phyloP scores from a whole-genome alignment of 441 rosid genomes.

The Capsella rubella region DNA sequence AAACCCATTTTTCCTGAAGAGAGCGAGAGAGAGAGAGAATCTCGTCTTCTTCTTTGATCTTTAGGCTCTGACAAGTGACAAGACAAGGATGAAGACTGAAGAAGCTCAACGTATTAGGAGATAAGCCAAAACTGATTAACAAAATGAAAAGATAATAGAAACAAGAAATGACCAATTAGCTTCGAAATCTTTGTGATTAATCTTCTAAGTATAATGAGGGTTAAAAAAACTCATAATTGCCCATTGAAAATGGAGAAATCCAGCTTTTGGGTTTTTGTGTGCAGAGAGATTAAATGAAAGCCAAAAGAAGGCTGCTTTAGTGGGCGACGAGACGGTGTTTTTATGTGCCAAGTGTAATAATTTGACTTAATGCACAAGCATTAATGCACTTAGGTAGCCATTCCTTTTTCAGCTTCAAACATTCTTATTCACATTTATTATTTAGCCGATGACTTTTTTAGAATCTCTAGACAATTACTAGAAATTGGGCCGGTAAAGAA shows the following conservation, averaged over 20 bases:
- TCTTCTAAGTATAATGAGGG: constrained; percentile 16
- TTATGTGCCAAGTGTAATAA: constrained; percentile 45
- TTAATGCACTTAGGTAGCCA: constrained; percentile 28
- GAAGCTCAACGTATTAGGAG: constrained; percentile 31
- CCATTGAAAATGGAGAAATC: constrained; percentile 38
- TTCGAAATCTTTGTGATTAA: constrained; percentile 33
- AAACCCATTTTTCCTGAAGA: constrained; percentile 40
- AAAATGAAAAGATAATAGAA: background rate
- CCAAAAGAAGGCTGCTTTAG: constrained; percentile 37
- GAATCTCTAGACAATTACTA: background rate
- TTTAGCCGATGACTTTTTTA: constrained; percentile 7
- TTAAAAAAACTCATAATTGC: constrained; percentile 25
- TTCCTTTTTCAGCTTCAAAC: constrained; percentile 28
- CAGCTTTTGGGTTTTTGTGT: constrained; percentile 36
- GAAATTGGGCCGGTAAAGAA: background rate
- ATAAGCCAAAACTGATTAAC: constrained; percentile 24
- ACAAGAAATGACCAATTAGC: constrained; percentile 29
- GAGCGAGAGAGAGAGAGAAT: background rate
- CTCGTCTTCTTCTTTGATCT: constrained; percentile 16
- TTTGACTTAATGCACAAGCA: constrained; percentile 43
- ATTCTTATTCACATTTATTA: constrained; percentile 38
- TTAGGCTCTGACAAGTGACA: constrained; percentile 35
- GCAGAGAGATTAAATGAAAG: constrained; percentile 23
- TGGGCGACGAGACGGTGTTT: constrained; percentile 26
- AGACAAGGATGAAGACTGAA: constrained; percentile 26